Percentiles rank a stretch among this genome's conserved stretches.
These are phyloP conservation scores for Fusarium camptoceras DNA, from an alignment of 2,329 filamentous ascomycete species.

Conservation along the genomic window DNA sequence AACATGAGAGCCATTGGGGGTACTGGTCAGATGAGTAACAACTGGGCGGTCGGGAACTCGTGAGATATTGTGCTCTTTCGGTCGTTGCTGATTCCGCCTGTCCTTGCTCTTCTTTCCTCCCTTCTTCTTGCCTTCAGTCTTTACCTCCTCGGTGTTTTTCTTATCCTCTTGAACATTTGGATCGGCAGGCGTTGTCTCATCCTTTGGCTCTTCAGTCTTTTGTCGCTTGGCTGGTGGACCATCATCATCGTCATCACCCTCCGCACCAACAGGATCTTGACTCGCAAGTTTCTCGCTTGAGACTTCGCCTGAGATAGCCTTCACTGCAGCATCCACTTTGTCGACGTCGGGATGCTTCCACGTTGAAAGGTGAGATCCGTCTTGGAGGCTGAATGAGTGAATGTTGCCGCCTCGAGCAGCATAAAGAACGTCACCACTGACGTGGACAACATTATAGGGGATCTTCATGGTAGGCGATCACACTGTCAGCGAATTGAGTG, in stretches of 20 bases:
- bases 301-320: conserved; percentile 30
- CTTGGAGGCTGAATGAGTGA: conserved; percentile 71
- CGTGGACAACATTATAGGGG: conserved; percentile 75
- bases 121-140: conserved; percentile 39
- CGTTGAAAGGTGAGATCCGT: conserved; percentile 68
- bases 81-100: conserved; percentile 42
- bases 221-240: conserved; percentile 54
- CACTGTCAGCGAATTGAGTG: not conserved
- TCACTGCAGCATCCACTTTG: conserved; percentile 48
- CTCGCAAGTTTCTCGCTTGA: conserved; percentile 26
- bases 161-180: conserved; percentile 23
- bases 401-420: conserved; percentile 80
- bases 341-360: conserved; percentile 67
- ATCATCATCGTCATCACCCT: conserved; percentile 39
- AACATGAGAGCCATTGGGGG: conserved; percentile 73
- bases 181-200: conserved; percentile 38
- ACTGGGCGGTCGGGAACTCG: conserved; percentile 66
- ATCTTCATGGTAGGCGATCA: conserved; percentile 55
- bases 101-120: conserved; percentile 49
- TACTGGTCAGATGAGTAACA: conserved; percentile 75
- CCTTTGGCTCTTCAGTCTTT: conserved; percentile 45
- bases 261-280: conserved; percentile 12
- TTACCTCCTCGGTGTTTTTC: conserved; percentile 16
- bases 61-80: conserved; percentile 42
- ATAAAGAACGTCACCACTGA: conserved; percentile 70